phyloP scores from a whole-genome alignment of 2,329 filamentous ascomycete genomes.

The Pezicula carpinea region DNA sequence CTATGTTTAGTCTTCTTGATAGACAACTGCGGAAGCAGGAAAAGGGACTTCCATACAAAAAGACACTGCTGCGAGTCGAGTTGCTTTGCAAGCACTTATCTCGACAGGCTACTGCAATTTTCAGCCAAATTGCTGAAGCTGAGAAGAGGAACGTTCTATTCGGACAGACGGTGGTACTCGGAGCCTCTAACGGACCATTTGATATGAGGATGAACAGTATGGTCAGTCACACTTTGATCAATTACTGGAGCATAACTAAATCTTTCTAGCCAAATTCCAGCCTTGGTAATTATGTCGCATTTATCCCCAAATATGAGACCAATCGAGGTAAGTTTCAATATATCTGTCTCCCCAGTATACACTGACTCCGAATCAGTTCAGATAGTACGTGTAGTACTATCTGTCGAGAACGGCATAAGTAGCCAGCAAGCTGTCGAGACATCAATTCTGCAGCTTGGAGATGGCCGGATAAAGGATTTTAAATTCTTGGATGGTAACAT shows the following conservation, averaged over 20 bases:
- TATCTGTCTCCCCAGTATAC: background rate
- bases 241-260: background rate
- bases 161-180: slow-evolving; percentile 40
- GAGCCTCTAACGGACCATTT: slow-evolving; percentile 11
- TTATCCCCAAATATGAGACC: slow-evolving; percentile 17
- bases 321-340: slow-evolving; percentile 19
- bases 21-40: slow-evolving; percentile 26
- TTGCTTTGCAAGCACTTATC: slow-evolving; percentile 58
- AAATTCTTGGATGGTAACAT: slow-evolving; percentile 23
- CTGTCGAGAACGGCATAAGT: slow-evolving; percentile 28
- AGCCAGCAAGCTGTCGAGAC: slow-evolving; percentile 14
- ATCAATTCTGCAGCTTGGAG: slow-evolving; percentile 20
- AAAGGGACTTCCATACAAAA: slow-evolving; percentile 32
- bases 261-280: slow-evolving; percentile 10
- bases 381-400: slow-evolving; percentile 20
- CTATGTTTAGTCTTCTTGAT: slow-evolving; percentile 42
- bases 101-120: slow-evolving; percentile 54
- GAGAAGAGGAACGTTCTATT: slow-evolving; percentile 66
- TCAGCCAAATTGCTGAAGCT: slow-evolving; percentile 64
- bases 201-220: slow-evolving; percentile 23
- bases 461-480: slow-evolving; percentile 26
- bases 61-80: slow-evolving; percentile 55
- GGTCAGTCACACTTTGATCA: slow-evolving; percentile 10
- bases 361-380: slow-evolving; percentile 17
- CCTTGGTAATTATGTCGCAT: slow-evolving; percentile 17